Evolutionary conservation across 2,329 filamentous ascomycete species (phyloP), one percentile per base, ranked within the genome.

Genomic region (Fusarium sp.): DNA sequence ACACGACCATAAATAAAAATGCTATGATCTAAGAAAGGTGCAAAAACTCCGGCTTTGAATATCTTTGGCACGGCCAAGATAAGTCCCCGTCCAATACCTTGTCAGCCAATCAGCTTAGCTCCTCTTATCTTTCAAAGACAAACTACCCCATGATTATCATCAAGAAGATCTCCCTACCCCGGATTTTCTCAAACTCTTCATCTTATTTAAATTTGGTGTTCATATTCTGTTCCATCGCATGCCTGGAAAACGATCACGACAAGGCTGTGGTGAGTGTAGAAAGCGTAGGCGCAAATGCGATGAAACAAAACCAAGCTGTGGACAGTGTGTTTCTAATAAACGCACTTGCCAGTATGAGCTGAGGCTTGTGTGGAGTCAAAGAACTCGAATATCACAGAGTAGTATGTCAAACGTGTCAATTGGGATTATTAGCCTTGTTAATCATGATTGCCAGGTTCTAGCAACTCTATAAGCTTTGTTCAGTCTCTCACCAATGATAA

Each of bases 221-320:
- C 13, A 14, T 39, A n/a, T 45, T 6, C 8, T 25, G 22, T 3
- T 2, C 1, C 9, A 20, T n/a, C 27, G 14, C 8, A 75, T 75
- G 74, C 50, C 72, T 22, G 61, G 59, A 4, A 66, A 54, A 59
- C 47, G 74, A 53, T 75, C 74, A 49, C 65, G 74, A 27, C 66
- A 70, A 61, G 74, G 74, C 7, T 75, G 74, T 56, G 73, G 71
- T 44, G 73, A 75, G 67, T 75, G 74, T 47, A 57, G 74, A 59
- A 71, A 71, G 39, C 48, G 73, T 20, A 65, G 74, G 45, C 55
- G 74, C 13, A 75, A 75, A 49, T 75, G 74, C 19, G 73, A 75
- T 45, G 74, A 75, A 20, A 22, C 33, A 14, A 75, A 75, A 20
- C 74, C 74, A 3, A 61, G 53, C 4, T 75, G 74, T 11, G 65